Evolutionary conservation across 495 filamentous ascomycete species (phyloP), one percentile per base, ranked within the genome.

Genomic region (Entonaema liquescens): DNA sequence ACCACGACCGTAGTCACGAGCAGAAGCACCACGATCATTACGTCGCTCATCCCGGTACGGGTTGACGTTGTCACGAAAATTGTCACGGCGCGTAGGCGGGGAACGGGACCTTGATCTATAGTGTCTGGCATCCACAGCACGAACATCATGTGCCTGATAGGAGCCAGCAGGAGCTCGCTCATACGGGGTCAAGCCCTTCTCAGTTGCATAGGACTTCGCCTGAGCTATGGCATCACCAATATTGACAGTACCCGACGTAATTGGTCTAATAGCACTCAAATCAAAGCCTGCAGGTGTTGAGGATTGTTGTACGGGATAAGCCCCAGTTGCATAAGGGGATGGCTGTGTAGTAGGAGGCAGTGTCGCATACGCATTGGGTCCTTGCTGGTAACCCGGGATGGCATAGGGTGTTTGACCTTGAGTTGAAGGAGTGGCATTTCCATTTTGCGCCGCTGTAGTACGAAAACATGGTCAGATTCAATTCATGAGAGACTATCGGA

Each of bases 11-110:
- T 84, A 88, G 17, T 86, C 84, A 64, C 89, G 85, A 52, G 81
- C 79, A 31, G 78, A 83, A 40, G 80, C 74, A 61, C 85, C 79
- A 68, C 85, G 83, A 65, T 89, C 87, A 66, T 86, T 87, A 63
- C 92, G 86, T 56, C 92, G 87, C 74, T 95, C 92, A 65, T 93
- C 91, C 65, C 90, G 85, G 75, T 93, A 93, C 5, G 91, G 89
- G 62, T 92, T 92, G 74, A 86, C 83, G 74, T 87, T 89, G 76
- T 93, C 91, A 74, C 90, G 88, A 77, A 86, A 93, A 9, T 84
- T 79, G 56, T 91, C 86, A 66, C 87, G 85, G 15, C 84, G 84
- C 9, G 90, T 90, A 59, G 90, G 90, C 25, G 90, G 88, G 44
- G 92, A 93, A 54, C 92, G 85, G 9, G 90, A 90, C 23, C 90